Evolutionary conservation across 2,329 filamentous ascomycete species (phyloP), one percentile per base, ranked within the genome.

Genomic region (Lachnellula occidentalis): DNA sequence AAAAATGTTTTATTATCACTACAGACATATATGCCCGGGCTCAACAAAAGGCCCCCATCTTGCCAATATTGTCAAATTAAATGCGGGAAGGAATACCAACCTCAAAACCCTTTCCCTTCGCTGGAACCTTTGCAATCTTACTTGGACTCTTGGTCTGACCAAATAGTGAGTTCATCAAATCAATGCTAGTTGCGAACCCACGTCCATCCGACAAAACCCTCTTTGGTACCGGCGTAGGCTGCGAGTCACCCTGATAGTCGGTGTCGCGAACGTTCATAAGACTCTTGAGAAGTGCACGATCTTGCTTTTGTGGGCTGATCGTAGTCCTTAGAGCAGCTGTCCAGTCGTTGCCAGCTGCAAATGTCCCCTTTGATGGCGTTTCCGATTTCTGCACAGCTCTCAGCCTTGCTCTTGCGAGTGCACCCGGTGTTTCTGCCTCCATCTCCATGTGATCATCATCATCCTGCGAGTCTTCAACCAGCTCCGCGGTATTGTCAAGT

Each of bases 111-210:
- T 84, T 83, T 64, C 76, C 73, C 73, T 83, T 83, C 64, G 76
- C 74, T 57, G 77, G 71, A 61, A 76, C 76, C 66, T 79, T 78
- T 52, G 78, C 69, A 64, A 78, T 80, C 65, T 80, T 76, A 51
- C 74, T 72, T 60, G 78, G 78, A 51, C 77, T 78, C 74, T 81
- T 83, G 59, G 84, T 79, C 72, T 87, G 82, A 70, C 88, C 87
- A 72, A 95, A 96, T 53, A 96, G 76, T 47, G 90, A 95, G 69
- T 95, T 92, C 90, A 96, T 96, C 69, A 96, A 76, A 75, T 96
- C 94, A 73, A 97, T 95, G 67, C 88, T 92, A 19, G 88, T 96
- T 19, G 85, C 81, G 71, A 96, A 92, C 1, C 87, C 86, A 60
- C 82, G 82, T 51, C 79, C 77, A 51, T 67, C 66, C 31, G 64